phyloP scores from a whole-genome alignment of 768 basidiomycete species.

The Lentinula guzmanii region DNA sequence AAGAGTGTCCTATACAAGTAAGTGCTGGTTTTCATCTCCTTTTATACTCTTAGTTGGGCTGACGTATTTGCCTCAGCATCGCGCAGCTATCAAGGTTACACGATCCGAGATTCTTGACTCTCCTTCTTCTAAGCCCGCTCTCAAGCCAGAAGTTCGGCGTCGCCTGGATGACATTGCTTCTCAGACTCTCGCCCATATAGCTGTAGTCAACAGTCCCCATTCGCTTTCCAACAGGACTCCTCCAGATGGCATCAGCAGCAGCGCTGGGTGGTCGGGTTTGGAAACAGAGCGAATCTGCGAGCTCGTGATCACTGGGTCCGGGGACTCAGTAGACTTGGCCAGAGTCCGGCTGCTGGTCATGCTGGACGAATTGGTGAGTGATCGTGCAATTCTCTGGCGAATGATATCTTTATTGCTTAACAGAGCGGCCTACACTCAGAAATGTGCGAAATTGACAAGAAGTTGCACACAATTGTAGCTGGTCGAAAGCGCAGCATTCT shows the following conservation, averaged over 20 bases:
- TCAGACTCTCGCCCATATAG: slow-evolving; percentile 88
- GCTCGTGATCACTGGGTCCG: slow-evolving; percentile 82
- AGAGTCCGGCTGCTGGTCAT: slow-evolving; percentile 88
- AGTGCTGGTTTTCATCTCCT: slow-evolving; percentile 14
- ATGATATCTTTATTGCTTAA: slow-evolving; percentile 14
- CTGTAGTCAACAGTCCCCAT: slow-evolving; percentile 83
- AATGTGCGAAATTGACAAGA: slow-evolving; percentile 89
- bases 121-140: slow-evolving; percentile 66
- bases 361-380: slow-evolving; percentile 87
- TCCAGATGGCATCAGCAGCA: slow-evolving; percentile 70
- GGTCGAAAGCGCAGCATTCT: slow-evolving; percentile 82
- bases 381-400: background rate
- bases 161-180: slow-evolving; percentile 93
- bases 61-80: slow-evolving; percentile 46
- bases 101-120: slow-evolving; percentile 92
- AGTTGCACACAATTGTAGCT: slow-evolving; percentile 86
- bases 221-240: slow-evolving; percentile 70
- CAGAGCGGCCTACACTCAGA: slow-evolving; percentile 92
- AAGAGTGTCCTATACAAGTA: slow-evolving; percentile 86
- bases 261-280: slow-evolving; percentile 81
- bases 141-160: slow-evolving; percentile 78
- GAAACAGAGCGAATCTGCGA: slow-evolving; percentile 95
- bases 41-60: slow-evolving; percentile 3
- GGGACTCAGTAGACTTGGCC: slow-evolving; percentile 88
- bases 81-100: slow-evolving; percentile 82